These are phyloP conservation scores for Colletotrichum sp. DNA, from an alignment of 2,329 filamentous ascomycete genomes.

Conservation along the genomic window DNA sequence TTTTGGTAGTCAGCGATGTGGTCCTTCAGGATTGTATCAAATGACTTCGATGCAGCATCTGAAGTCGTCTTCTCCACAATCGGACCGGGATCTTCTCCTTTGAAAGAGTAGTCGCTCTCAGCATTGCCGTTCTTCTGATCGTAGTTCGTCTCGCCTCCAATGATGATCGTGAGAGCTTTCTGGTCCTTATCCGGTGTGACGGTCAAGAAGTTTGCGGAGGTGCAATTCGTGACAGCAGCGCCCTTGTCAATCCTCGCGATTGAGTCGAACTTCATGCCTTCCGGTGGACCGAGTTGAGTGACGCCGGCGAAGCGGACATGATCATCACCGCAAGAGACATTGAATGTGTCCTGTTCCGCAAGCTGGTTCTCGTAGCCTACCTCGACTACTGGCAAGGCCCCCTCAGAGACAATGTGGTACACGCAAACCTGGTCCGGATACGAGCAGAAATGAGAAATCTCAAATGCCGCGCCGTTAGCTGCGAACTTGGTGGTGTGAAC, in stretches of 20 bases:
- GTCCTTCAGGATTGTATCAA: conserved; percentile 32
- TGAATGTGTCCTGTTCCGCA: conserved; percentile 29
- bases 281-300: conserved; percentile 42
- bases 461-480: conserved; percentile 38
- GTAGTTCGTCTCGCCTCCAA: conserved; percentile 54
- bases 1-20: conserved; percentile 47
- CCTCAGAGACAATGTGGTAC: conserved; percentile 27
- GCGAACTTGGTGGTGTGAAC: conserved; percentile 39
- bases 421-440: conserved; percentile 42
- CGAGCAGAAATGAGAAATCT: conserved; percentile 36
- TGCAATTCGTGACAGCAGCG: conserved; percentile 22
- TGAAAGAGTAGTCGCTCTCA: conserved; percentile 49
- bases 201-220: conserved; percentile 27
- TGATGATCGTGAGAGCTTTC: conserved; percentile 40
- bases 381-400: conserved; percentile 41
- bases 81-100: conserved; percentile 47
- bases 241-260: conserved; percentile 29
- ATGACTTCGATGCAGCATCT: conserved; percentile 35
- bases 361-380: conserved; percentile 48
- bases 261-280: conserved; percentile 50
- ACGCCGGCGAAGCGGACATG: conserved; percentile 36
- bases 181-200: conserved; percentile 28
- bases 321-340: conserved; percentile 34
- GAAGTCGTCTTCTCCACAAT: conserved; percentile 38
- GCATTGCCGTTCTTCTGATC: conserved; percentile 53